Evolutionary conservation across 2,329 filamentous ascomycete genomes (phyloP).

Genomic region (Alternaria alternata): DNA sequence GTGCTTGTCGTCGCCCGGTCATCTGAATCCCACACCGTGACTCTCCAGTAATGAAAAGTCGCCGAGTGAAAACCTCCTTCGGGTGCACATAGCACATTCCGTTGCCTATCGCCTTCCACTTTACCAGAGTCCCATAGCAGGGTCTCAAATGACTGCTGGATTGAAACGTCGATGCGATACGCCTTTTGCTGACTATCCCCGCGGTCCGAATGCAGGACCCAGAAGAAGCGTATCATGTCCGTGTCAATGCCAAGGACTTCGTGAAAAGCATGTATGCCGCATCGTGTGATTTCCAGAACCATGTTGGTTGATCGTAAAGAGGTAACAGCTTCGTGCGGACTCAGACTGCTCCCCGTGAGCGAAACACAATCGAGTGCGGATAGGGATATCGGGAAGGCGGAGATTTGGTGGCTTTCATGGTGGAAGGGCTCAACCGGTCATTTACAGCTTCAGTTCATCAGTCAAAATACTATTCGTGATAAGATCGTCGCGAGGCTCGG

Average conservation of each 20-base stretch:
- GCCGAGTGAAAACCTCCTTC: conserved; percentile 49
- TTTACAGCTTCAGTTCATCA: background rate
- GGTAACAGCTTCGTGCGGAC: background rate
- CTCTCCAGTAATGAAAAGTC: conserved; percentile 49
- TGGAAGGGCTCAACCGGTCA: background rate
- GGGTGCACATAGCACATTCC: conserved; percentile 41
- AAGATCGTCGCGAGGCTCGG: background rate
- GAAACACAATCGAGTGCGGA: background rate
- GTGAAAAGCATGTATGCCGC: conserved; percentile 53
- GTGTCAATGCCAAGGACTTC: conserved; percentile 53
- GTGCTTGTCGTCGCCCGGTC: conserved; percentile 33
- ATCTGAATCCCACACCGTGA: conserved; percentile 50
- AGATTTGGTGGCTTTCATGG: background rate
- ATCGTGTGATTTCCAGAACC: conserved; percentile 39
- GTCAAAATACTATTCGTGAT: background rate
- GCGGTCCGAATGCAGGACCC: conserved; percentile 41
- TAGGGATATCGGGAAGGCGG: background rate
- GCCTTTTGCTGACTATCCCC: conserved; percentile 44
- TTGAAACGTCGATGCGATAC: conserved; percentile 2
- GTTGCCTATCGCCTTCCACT: conserved; percentile 29
- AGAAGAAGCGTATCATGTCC: conserved; percentile 50
- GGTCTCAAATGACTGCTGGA: background rate
- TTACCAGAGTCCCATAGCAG: conserved; percentile 7
- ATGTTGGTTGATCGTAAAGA: conserved; percentile 2
- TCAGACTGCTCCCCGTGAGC: background rate